Conservation (phyloP, 2,329 filamentous ascomycete species). For the Phialemoniopsis sp. region DNA sequence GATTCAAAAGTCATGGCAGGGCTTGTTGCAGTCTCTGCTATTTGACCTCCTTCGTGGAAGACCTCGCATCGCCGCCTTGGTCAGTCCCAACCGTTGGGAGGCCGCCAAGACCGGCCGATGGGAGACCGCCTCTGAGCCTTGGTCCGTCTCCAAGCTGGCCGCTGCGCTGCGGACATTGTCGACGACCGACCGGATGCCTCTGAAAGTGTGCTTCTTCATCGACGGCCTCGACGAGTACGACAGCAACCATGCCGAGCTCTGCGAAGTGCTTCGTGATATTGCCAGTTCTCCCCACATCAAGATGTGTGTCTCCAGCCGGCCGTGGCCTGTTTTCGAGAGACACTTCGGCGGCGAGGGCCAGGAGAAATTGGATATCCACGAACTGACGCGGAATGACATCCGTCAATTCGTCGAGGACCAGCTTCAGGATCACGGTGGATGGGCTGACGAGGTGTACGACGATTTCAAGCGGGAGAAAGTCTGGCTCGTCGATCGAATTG, state of each 20-base stretch:
- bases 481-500: too few species aligned
- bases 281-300: background rate
- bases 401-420: background rate
- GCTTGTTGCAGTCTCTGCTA: slow-evolving; percentile 1
- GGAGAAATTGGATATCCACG: background rate
- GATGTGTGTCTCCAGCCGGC: background rate
- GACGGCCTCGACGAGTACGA: background rate
- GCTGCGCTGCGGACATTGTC: too few species aligned
- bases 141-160: too few species aligned
- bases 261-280: background rate
- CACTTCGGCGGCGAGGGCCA: background rate
- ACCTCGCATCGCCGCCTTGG: too few species aligned
- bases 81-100: too few species aligned
- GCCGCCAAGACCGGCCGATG: too few species aligned
- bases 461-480: too few species aligned
- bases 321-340: background rate
- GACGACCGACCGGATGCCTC: too few species aligned
- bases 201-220: slow-evolving; percentile 2
- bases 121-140: too few species aligned
- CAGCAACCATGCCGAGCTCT: background rate
- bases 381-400: slow-evolving; percentile 1
- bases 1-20: slow-evolving; percentile 5
- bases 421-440: background rate
- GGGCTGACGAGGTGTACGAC: too few species aligned
- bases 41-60: too few species aligned